Percentiles rank a stretch among this genome's conserved stretches.
Evolutionary conservation across 306 rosid species (phyloP).

Genomic region (Medicago ruthenica): DNA sequence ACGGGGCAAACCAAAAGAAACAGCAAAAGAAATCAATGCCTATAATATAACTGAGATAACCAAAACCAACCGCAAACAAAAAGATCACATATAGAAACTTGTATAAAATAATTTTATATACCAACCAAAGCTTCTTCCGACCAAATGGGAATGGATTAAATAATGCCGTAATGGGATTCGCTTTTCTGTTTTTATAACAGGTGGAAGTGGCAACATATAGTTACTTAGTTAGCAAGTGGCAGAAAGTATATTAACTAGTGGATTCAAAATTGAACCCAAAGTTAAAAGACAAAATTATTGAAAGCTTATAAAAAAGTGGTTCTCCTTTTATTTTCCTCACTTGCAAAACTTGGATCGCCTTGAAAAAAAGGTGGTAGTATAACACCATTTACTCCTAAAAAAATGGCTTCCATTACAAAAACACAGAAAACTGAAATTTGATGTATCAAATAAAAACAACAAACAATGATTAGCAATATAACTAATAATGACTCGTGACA

Average conservation of each 20-base stretch:
- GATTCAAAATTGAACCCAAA: constrained; percentile 14
- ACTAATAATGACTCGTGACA: constrained; percentile 3
- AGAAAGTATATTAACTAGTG: background rate
- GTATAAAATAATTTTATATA: too few species aligned
- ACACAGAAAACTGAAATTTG: constrained; percentile 12
- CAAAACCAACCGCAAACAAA: too few species aligned
- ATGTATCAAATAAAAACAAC: constrained; percentile 22
- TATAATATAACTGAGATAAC: too few species aligned
- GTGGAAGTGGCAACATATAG: constrained; percentile 22
- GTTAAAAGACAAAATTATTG: background rate
- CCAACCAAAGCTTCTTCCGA: background rate
- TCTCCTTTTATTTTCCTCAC: background rate
- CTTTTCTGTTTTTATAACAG: background rate
- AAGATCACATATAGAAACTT: too few species aligned
- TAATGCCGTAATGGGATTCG: background rate
- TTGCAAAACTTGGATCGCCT: constrained; percentile 1
- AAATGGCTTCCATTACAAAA: constrained; percentile 19
- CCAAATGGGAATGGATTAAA: background rate
- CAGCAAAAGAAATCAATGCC: too few species aligned
- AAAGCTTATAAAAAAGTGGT: constrained; percentile 18
- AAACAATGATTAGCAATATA: constrained; percentile 32
- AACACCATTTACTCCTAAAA: constrained; percentile 9
- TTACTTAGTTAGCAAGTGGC: background rate
- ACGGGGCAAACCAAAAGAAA: too few species aligned
- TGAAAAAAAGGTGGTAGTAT: constrained; percentile 7